phyloP scores from a whole-genome alignment of 2,329 filamentous ascomycete genomes.

The Penicillium sp. region DNA sequence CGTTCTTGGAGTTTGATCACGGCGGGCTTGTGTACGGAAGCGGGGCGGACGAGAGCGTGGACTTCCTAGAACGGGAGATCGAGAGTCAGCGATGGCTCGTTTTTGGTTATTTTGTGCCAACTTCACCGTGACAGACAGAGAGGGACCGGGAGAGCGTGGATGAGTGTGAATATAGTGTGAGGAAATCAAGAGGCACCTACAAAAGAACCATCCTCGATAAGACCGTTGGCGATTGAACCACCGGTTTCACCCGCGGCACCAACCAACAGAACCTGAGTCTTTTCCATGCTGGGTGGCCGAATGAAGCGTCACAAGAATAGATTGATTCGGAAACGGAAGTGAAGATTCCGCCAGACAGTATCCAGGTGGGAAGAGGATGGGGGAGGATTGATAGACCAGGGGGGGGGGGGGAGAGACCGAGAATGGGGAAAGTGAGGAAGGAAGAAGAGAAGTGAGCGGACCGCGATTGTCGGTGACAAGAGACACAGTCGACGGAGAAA shows the following conservation, averaged over 20 bases:
- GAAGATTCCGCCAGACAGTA: no score
- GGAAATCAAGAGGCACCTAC: conserved; percentile 7
- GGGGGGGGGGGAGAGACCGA: background rate
- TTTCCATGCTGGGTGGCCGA: conserved; percentile 25
- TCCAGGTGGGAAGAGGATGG: background rate
- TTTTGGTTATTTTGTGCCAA: no score
- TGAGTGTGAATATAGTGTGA: no score
- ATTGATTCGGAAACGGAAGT: background rate
- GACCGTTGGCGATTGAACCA: conserved; percentile 33
- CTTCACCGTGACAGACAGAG: background rate
- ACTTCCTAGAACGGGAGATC: conserved; percentile 37
- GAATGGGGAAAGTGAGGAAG: background rate
- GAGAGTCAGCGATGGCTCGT: no score
- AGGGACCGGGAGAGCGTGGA: background rate
- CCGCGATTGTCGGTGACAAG: background rate
- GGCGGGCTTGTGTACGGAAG: conserved; percentile 45
- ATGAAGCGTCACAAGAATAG: no score
- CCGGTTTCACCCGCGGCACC: conserved; percentile 38
- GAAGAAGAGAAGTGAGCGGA: conserved; percentile 6
- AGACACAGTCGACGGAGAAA: no score
- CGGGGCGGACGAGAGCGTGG: conserved; percentile 43
- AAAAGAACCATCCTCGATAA: conserved; percentile 28
- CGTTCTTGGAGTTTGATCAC: conserved; percentile 36
- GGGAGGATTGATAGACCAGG: background rate
- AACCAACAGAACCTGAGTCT: conserved; percentile 34